phyloP scores from a whole-genome alignment of 805 yeast species.

The Pichia nanzhaoensis region DNA sequence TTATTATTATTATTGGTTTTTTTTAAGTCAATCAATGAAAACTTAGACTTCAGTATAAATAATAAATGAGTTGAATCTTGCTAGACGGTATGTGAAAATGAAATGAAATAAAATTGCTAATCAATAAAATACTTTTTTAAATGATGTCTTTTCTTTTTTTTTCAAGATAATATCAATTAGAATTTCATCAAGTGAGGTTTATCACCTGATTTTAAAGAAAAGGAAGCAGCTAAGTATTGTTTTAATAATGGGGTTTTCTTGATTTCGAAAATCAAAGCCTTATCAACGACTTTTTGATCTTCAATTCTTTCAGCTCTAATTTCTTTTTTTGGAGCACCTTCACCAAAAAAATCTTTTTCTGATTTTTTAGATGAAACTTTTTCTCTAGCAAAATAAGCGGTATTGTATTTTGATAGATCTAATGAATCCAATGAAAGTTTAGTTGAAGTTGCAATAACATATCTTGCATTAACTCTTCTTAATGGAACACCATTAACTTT shows the following conservation, averaged over 20 bases:
- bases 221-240: slow-evolving; percentile 91
- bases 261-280: slow-evolving; percentile 86
- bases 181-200: slow-evolving; percentile 97
- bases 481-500: slow-evolving; percentile 99
- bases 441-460: slow-evolving; percentile 98
- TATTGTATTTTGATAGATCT: slow-evolving; percentile 86
- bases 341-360: slow-evolving; percentile 89
- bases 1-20: background rate
- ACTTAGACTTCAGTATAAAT: background rate
- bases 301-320: slow-evolving; percentile 91
- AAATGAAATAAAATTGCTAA: no score
- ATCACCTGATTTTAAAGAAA: slow-evolving; percentile 98
- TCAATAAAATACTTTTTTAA: no score
- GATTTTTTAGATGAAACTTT: slow-evolving; percentile 75
- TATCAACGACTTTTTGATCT: slow-evolving; percentile 95
- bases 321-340: slow-evolving; percentile 69
- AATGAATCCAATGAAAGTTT: slow-evolving; percentile 69
- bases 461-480: slow-evolving; percentile 98
- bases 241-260: slow-evolving; percentile 96
- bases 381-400: slow-evolving; percentile 95
- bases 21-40: background rate
- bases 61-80: background rate
- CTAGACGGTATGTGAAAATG: no score
- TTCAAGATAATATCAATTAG: slow-evolving; percentile 38
- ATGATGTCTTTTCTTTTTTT: background rate